phyloP scores from a whole-genome alignment of 1,139 yeast species.

The Candida albicans region DNA sequence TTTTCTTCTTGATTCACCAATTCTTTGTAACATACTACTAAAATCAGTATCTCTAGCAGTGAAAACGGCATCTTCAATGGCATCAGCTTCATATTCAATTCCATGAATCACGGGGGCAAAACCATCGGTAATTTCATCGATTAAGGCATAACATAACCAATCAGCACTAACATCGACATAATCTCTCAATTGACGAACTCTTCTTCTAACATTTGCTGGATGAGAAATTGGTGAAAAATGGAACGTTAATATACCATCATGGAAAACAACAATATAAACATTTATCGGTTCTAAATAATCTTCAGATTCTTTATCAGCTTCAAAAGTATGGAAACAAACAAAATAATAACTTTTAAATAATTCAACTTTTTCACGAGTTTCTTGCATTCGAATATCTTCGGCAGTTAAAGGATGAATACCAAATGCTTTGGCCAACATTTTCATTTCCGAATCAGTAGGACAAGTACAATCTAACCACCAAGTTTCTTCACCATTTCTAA shows the following conservation, averaged over 20 bases:
- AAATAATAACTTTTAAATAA: slow-evolving; percentile 70
- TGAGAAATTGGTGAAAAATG: slow-evolving; percentile 80
- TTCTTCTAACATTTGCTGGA: slow-evolving; percentile 82
- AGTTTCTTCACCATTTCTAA: slow-evolving; percentile 54
- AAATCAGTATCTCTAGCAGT: slow-evolving; percentile 49
- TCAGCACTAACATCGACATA: slow-evolving; percentile 84
- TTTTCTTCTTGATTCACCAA: slow-evolving; percentile 84
- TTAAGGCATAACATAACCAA: slow-evolving; percentile 89
- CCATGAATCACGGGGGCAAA: slow-evolving; percentile 87
- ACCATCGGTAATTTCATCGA: slow-evolving; percentile 90
- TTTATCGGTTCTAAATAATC: slow-evolving; percentile 84
- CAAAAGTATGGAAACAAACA: slow-evolving; percentile 79
- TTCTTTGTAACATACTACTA: slow-evolving; percentile 67
- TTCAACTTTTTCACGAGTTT: slow-evolving; percentile 80
- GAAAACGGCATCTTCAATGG: slow-evolving; percentile 71
- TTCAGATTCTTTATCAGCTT: slow-evolving; percentile 69
- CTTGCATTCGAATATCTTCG: slow-evolving; percentile 81
- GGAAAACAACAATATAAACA: slow-evolving; percentile 84
- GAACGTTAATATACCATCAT: slow-evolving; percentile 77
- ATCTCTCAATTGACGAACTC: slow-evolving; percentile 84
- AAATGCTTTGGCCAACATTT: slow-evolving; percentile 62
- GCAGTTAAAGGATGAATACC: slow-evolving; percentile 85
- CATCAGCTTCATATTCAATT: slow-evolving; percentile 86
- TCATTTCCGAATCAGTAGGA: slow-evolving; percentile 69
- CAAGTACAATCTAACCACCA: slow-evolving; percentile 78